Conservation (phyloP, 1,284 basidiomycete genomes). For the Cryptococcus amylolentus region DNA sequence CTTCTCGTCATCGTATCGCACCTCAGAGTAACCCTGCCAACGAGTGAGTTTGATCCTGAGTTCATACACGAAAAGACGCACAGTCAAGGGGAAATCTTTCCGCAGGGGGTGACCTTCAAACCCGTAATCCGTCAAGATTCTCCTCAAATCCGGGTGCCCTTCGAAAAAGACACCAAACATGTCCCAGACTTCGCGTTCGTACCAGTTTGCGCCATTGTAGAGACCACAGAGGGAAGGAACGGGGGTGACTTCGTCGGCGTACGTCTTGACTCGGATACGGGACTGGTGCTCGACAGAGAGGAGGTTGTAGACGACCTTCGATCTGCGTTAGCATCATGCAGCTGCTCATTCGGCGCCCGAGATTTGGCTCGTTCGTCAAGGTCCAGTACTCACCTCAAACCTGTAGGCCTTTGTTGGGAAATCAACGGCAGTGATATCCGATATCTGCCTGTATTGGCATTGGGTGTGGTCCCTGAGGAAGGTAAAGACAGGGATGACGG, state of each 20-base stretch:
- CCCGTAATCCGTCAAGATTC: conserved; percentile 98
- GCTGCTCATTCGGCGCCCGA: too few species aligned
- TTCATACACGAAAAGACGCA: conserved; percentile 46
- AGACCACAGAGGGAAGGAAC: conserved; percentile 79
- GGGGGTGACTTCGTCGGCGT: conserved; percentile 90
- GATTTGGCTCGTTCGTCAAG: too few species aligned
- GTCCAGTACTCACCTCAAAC: conserved; percentile 63
- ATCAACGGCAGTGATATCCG: conserved; percentile 95
- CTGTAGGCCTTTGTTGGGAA: conserved; percentile 89
- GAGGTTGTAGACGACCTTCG: conserved; percentile 83
- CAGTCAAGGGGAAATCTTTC: conserved; percentile 96
- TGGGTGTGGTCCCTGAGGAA: conserved; percentile 96
- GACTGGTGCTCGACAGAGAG: conserved; percentile 69
- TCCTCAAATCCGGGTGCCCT: conserved; percentile 93
- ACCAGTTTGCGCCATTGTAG: conserved; percentile 95
- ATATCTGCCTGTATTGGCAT: conserved; percentile 87
- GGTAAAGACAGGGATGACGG: conserved; percentile 77
- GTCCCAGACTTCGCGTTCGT: conserved; percentile 96
- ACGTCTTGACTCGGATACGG: conserved; percentile 95
- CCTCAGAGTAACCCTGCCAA: conserved; percentile 85
- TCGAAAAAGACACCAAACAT: conserved; percentile 96
- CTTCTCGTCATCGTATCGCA: conserved; percentile 96
- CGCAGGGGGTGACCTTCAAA: conserved; percentile 97
- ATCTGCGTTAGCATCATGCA: background rate
- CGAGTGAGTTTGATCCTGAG: background rate